Percentiles rank a stretch among this genome's conserved stretches.
Evolutionary conservation across 2,329 filamentous ascomycete genomes (phyloP).

Genomic region (Ophiostoma australiae): DNA sequence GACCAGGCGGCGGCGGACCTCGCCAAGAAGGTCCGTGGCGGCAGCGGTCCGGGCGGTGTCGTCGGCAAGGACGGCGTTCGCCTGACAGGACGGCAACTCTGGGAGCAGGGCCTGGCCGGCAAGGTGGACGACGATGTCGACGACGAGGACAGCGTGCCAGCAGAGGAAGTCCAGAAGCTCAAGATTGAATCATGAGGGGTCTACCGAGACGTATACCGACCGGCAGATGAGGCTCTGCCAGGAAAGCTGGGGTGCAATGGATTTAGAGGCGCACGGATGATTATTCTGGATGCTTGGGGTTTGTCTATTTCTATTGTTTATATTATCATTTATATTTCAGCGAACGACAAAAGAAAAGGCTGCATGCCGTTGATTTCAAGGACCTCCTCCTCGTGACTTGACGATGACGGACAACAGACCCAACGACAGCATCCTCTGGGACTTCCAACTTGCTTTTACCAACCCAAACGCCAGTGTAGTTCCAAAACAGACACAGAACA

Average conservation of each 20-base stretch:
- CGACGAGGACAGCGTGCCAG: constrained; percentile 59
- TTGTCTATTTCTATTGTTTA: not conserved
- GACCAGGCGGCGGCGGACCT: constrained; percentile 78
- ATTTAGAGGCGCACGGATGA: not conserved
- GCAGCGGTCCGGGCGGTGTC: constrained; percentile 35
- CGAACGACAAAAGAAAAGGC: not conserved
- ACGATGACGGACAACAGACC: not conserved
- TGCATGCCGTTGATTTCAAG: not conserved
- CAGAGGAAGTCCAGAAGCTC: constrained; percentile 63
- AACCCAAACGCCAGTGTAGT: not conserved
- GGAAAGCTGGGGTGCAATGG: not conserved
- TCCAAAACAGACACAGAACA: not conserved
- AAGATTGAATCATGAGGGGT: constrained; percentile 52
- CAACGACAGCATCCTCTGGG: not conserved
- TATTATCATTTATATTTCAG: not conserved
- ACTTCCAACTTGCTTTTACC: not conserved
- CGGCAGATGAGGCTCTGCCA: not conserved
- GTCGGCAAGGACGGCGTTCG: constrained; percentile 70
- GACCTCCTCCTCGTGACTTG: not conserved
- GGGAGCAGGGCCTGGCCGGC: constrained; percentile 67
- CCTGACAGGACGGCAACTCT: constrained; percentile 69
- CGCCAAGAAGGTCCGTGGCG: constrained; percentile 50
- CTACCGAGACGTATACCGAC: not conserved
- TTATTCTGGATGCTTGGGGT: not conserved
- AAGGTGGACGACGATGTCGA: constrained; percentile 64